phyloP scores from a whole-genome alignment of 768 basidiomycete species.

The Boletus tylopilopsis region DNA sequence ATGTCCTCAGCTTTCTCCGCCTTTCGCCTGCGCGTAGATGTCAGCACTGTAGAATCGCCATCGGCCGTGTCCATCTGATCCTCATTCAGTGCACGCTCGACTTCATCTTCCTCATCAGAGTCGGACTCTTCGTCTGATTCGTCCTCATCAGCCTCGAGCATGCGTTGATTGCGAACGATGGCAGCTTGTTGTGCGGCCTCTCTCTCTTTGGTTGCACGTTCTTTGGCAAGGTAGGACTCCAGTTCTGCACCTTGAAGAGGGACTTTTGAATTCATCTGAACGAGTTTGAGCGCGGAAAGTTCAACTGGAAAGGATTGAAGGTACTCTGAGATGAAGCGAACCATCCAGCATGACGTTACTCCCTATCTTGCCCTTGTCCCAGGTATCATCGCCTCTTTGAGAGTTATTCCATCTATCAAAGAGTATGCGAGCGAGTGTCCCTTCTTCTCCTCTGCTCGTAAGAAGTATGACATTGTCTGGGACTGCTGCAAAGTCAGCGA shows the following conservation, averaged over 20 bases:
- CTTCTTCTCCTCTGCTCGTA: conserved; percentile 74
- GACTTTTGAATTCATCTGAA: conserved; percentile 83
- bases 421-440: conserved; percentile 71
- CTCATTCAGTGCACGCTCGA: conserved; percentile 49
- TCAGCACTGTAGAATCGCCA: conserved; percentile 26
- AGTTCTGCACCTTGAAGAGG: conserved; percentile 87
- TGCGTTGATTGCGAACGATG: conserved; percentile 74
- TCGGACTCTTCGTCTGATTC: conserved; percentile 73
- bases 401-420: conserved; percentile 84
- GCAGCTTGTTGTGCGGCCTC: conserved; percentile 85
- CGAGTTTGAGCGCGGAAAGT: conserved; percentile 3
- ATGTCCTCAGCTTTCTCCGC: conserved; percentile 48
- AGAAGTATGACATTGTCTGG: conserved; percentile 86
- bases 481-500: conserved; percentile 79
- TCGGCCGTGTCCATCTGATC: conserved; percentile 44
- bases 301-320: conserved; percentile 10
- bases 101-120: conserved; percentile 59
- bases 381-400: conserved; percentile 78
- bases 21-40: conserved; percentile 36
- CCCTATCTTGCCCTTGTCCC: conserved; percentile 90
- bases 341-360: conserved; percentile 81
- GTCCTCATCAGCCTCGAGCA: conserved; percentile 93
- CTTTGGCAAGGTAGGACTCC: conserved; percentile 72
- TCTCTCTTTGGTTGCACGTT: conserved; percentile 74
- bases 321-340: conserved; percentile 60